Base-by-base conservation (phyloP, 192 early-diverging fungal species). In the Coemansia sp. region DNA sequence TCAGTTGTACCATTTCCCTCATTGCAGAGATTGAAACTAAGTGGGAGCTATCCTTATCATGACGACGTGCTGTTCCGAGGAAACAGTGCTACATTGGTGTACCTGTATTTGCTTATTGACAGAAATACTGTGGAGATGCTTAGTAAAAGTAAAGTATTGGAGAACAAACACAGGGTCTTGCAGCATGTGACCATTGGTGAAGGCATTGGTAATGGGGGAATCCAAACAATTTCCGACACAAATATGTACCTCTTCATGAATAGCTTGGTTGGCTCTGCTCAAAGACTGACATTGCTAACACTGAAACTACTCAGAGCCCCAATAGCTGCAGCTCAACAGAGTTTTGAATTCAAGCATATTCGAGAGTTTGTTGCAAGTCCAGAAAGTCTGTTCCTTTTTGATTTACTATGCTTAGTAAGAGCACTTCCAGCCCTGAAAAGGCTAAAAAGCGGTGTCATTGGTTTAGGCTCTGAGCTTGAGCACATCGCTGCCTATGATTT, bases 41-140 rank as follows among this genome's bases (percentile, higher is more conserved):
- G 30, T 9, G 26, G 14, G 17, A 23, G 23, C n/a, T 64, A 64
- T 30, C 63, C 63, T 49, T 64, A 46, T 11, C 28, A 42, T n/a
- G 44, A 64, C 33, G 63, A 64, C 32, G 32, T 49, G 26, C 44
- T 64, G 43, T 64, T 64, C 16, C 63, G 63, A 26, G 63, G 63
- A n/a, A 64, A 64, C 44, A 49, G 28, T 30, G 42, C n/a, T 10
- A 64, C 63, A 1, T 42, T 64, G 46, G 46, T 47, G 32, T 49
- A 30, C 50, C 17, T 64, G 49, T 26, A 52, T 26, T 52, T 52
- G 4, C n/a, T 23, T 52, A 9, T 21, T 21, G 6, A 52, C 49
- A 23, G 17, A 23, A 26, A 21, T 1, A 8, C 19, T 10, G 49
- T 26, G 23, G 23, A 52, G 6, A 26, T 52, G 19, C 19, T 52